Conservation (phyloP, 1,284 basidiomycete species). For the Irpex rosettiformis region DNA sequence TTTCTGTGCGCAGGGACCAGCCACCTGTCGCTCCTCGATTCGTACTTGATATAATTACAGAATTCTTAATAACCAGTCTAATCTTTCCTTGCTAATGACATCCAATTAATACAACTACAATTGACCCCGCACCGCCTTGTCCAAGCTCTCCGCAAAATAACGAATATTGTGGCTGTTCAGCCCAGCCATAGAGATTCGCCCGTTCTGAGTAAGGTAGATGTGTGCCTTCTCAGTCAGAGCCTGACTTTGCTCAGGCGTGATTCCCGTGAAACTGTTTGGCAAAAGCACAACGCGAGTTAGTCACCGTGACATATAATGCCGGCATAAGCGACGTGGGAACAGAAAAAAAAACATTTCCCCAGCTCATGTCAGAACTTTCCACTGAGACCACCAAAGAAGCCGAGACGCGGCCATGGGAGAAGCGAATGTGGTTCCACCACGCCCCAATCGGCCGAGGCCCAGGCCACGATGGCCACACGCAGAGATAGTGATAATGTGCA, state of each 20-base stretch:
- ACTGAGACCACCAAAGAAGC: neutral
- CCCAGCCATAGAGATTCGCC: constrained; percentile 86
- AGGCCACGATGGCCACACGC: neutral
- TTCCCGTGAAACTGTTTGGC: constrained; percentile 69
- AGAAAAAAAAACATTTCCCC: neutral
- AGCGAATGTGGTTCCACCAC: neutral
- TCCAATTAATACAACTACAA: constrained; percentile 28
- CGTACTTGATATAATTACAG: neutral
- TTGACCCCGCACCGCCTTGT: constrained; percentile 63
- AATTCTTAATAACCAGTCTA: neutral
- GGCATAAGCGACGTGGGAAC: constrained; percentile 1
- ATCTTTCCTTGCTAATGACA: neutral
- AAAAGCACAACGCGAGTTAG: constrained; percentile 14
- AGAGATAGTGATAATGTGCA: neutral
- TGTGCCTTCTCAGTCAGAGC: constrained; percentile 76
- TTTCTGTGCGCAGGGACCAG: too few relatives aligned
- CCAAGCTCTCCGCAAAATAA: constrained; percentile 75
- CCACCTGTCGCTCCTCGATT: neutral
- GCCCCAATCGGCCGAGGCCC: neutral
- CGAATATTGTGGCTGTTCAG: constrained; percentile 72
- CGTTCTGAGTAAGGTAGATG: constrained; percentile 86
- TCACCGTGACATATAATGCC: neutral
- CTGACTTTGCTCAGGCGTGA: constrained; percentile 67
- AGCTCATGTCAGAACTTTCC: neutral
- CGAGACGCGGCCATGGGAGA: neutral